phyloP scores from a whole-genome alignment of 2,329 filamentous ascomycete genomes.

The Ceratocystis smalleyi region DNA sequence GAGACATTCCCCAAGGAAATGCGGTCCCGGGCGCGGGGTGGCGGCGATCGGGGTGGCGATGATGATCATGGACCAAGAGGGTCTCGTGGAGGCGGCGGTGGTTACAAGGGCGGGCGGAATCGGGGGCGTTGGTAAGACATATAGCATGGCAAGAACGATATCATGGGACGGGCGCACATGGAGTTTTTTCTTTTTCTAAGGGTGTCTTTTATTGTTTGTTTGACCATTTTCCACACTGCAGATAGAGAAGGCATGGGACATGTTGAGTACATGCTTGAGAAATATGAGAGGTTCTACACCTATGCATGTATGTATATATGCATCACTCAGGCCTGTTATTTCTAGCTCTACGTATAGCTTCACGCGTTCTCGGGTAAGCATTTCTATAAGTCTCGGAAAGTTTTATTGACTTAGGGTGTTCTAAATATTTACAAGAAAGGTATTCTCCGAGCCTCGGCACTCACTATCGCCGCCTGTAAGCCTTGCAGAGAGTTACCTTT shows the following conservation, averaged over 20 bases:
- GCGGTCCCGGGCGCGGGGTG: conserved; percentile 48
- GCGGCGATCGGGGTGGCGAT: conserved; percentile 33
- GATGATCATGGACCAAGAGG: conserved; percentile 32
- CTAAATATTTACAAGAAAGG: conserved; percentile 6
- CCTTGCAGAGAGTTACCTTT: background rate
- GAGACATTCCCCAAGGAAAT: conserved; percentile 78
- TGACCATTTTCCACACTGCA: background rate
- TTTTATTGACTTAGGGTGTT: background rate
- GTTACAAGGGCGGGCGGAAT: conserved; percentile 35
- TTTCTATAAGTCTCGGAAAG: background rate
- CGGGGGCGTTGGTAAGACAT: conserved; percentile 32
- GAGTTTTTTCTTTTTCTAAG: background rate
- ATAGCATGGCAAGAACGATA: background rate
- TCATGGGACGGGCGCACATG: conserved; percentile 2
- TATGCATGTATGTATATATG: background rate
- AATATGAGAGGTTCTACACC: too few relatives aligned
- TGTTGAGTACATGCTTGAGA: background rate
- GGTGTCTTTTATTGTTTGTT: background rate
- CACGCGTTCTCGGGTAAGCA: background rate
- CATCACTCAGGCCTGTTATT: background rate
- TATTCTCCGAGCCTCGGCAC: background rate
- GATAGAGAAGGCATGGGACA: background rate
- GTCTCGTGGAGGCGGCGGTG: conserved; percentile 33
- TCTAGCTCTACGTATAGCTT: background rate
- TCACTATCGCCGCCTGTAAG: background rate